Conservation (phyloP, 1,284 basidiomycete genomes). For the Butyriboletus appendiculatus region DNA sequence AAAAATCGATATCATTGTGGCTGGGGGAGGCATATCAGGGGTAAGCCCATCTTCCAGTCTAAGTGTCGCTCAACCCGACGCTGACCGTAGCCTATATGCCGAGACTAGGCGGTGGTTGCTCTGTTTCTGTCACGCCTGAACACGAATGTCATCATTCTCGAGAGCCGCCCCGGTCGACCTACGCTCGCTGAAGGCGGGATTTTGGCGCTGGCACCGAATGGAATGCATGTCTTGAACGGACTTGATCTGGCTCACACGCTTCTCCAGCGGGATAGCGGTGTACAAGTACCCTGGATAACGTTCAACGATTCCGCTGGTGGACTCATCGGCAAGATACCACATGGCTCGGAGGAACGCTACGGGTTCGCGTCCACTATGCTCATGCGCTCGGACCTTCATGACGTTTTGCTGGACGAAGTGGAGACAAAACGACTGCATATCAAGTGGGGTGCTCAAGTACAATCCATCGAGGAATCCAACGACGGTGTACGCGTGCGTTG, state of each 20-base stretch:
- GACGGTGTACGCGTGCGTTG: constrained; percentile 31
- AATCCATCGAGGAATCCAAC: constrained; percentile 24
- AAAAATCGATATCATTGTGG: constrained; percentile 23
- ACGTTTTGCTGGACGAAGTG: constrained; percentile 31
- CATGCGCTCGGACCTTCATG: constrained; percentile 34
- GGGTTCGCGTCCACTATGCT: constrained; percentile 32
- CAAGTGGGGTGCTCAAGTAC: constrained; percentile 29
- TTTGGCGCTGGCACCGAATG: constrained; percentile 33
- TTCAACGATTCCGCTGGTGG: constrained; percentile 27
- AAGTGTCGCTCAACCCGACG: background rate
- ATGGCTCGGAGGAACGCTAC: constrained; percentile 32
- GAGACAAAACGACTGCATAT: constrained; percentile 23
- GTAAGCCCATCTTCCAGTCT: constrained; percentile 16
- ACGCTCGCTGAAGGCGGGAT: constrained; percentile 26
- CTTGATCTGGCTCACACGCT: constrained; percentile 28
- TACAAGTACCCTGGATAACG: constrained; percentile 21
- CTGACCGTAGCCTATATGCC: background rate
- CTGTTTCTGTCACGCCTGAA: constrained; percentile 30
- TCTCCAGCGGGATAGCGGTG: constrained; percentile 24
- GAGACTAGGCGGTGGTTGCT: constrained; percentile 23
- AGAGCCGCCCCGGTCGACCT: constrained; percentile 21
- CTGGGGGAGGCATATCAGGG: constrained; percentile 29
- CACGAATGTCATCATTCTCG: constrained; percentile 24
- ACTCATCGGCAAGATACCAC: constrained; percentile 26
- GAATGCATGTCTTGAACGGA: constrained; percentile 32